Percentiles rank a stretch among this genome's conserved stretches.
phyloP scores from a whole-genome alignment of 2,329 filamentous ascomycete genomes.

The Dothistroma septosporum region DNA sequence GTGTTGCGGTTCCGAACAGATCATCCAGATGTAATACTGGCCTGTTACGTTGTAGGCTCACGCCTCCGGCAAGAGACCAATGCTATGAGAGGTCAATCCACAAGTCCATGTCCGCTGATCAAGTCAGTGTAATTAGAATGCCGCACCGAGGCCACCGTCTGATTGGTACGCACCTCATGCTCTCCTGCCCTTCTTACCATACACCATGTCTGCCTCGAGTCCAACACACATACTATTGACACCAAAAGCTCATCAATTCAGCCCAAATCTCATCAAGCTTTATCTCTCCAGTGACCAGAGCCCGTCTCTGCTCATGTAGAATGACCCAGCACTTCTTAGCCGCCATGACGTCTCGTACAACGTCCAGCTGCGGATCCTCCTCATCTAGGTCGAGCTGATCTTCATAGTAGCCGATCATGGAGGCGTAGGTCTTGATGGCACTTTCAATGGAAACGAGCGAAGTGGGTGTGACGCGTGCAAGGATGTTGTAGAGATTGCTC shows the following conservation, averaged over 20 bases:
- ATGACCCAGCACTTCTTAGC: background rate
- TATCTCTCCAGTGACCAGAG: background rate
- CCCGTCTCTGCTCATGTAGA: background rate
- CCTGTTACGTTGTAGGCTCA: too few species aligned
- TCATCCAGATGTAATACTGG: too few species aligned
- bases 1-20: too few species aligned
- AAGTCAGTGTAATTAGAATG: too few species aligned
- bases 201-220: background rate
- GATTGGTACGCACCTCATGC: too few species aligned
- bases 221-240: background rate
- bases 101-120: too few species aligned
- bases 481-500: too few species aligned
- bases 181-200: background rate
- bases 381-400: background rate
- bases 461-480: too few species aligned
- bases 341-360: background rate
- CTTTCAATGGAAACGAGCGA: background rate
- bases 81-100: too few species aligned
- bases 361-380: background rate
- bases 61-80: too few species aligned
- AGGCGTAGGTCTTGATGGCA: background rate
- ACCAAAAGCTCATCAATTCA: background rate
- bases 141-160: too few species aligned
- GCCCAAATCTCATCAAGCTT: background rate
- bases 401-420: background rate